phyloP scores from a whole-genome alignment of 371 early-diverging fungal genomes.

The Mucor circinelloides region DNA sequence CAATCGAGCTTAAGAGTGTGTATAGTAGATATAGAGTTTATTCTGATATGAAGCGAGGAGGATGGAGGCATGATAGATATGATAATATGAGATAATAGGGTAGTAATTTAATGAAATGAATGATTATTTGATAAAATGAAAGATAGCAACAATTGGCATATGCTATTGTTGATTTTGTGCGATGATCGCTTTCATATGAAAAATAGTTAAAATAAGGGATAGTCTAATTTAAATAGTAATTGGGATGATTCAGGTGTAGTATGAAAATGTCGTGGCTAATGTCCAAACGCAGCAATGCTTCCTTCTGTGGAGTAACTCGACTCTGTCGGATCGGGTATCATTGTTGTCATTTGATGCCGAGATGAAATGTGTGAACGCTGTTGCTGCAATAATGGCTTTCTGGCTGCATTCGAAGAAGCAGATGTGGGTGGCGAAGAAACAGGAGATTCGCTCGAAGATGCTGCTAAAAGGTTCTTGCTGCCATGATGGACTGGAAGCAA shows the following conservation, averaged over 20 bases:
- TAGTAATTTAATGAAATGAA: background rate
- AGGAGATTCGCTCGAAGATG: background rate
- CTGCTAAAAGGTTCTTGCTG: background rate
- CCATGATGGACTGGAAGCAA: slow-evolving; percentile 8
- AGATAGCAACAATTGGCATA: background rate
- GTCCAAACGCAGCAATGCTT: slow-evolving; percentile 22
- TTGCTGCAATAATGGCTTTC: background rate
- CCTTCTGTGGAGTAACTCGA: slow-evolving; percentile 17
- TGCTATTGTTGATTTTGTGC: background rate
- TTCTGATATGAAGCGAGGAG: too few species aligned
- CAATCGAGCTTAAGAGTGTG: too few species aligned
- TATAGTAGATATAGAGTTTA: background rate
- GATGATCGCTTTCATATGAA: background rate
- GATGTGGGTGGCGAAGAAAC: background rate
- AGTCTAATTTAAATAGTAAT: background rate
- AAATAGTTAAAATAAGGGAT: background rate
- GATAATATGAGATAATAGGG: background rate
- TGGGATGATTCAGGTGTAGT: background rate
- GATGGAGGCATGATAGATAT: background rate
- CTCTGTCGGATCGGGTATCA: slow-evolving; percentile 11
- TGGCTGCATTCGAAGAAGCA: background rate
- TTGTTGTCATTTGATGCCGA: slow-evolving; percentile 5
- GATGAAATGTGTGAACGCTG: background rate
- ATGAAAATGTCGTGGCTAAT: background rate
- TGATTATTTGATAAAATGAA: background rate